A percentile compares a stretch with the other conserved stretches of the same genome.
These are phyloP conservation scores for Neurospora tetrasperma DNA, from an alignment of 495 filamentous ascomycete species.

Conservation along the genomic window DNA sequence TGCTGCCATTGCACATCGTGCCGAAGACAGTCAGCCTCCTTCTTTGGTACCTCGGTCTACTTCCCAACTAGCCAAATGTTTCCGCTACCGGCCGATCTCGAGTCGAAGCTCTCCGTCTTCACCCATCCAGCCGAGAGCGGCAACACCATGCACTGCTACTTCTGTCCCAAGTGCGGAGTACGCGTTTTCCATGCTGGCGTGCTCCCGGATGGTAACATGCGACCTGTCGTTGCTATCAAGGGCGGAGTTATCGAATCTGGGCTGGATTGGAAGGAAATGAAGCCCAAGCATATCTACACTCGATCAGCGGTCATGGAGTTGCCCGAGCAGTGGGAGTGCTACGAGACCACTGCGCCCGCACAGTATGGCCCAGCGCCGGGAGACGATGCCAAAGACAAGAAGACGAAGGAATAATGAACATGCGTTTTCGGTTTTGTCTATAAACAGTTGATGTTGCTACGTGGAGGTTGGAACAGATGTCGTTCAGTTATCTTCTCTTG, in stretches of 20 bases:
- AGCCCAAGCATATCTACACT: neutral
- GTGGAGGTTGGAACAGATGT: neutral
- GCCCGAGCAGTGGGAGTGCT: neutral
- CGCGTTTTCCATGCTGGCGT: conserved; percentile 33
- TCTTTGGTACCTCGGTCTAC: conserved; percentile 43
- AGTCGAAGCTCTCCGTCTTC: conserved; percentile 21
- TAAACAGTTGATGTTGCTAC: neutral
- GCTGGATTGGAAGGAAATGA: conserved; percentile 9
- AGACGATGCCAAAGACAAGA: neutral
- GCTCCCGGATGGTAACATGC: conserved; percentile 20
- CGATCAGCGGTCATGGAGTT: neutral
- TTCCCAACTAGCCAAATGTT: conserved; percentile 29
- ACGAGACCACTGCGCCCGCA: neutral
- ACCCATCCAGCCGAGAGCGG: conserved; percentile 31
- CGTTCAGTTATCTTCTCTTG: too few relatives aligned
- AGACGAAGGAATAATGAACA: neutral
- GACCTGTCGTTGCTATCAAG: conserved; percentile 33
- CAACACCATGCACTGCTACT: conserved; percentile 33
- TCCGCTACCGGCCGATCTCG: conserved; percentile 30
- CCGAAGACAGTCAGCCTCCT: conserved; percentile 44
- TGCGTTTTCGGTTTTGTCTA: too few relatives aligned
- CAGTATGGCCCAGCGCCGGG: neutral
- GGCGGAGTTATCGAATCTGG: conserved; percentile 37
- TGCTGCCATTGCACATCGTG: conserved; percentile 50
- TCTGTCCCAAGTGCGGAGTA: conserved; percentile 37